Evolutionary conservation across 805 yeast species (phyloP), one percentile per base, ranked within the genome.

Genomic region (Clavispora fructus): DNA sequence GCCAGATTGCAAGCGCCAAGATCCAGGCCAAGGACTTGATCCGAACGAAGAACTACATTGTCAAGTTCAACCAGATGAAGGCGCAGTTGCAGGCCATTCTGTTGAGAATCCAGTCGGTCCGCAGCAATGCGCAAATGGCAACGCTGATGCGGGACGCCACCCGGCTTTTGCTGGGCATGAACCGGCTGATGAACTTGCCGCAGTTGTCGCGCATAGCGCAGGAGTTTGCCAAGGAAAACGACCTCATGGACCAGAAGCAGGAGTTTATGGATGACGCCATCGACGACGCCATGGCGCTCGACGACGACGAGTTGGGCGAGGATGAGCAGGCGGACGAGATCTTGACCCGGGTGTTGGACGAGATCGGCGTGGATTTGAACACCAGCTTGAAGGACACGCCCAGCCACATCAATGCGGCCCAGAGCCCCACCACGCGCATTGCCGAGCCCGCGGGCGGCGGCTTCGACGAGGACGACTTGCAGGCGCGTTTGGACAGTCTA

Each of bases 221-320:
- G 86, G 98, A 94, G 58, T 94, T 94, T 65, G 96, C 94, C 59
- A 82, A 80, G 58, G 96, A 92, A 60, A 88, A 87, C 65, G 99
- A 95, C 62, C 71, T 95, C 57, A 94, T 94, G 98, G 97, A 92
- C 65, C 99, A 94, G 69, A 84, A 96, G 60, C 98, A 95, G 65
- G 99, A 95, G 64, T 88, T 95, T 80, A 94, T 94, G 86, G 99
- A 94, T 62, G 99, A 94, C 62, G 95, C 97, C 16, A 85, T 94
- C 57, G 99, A 94, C 62, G 97, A 92, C 63, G 87, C 94, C 16
- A 89, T 94, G 94, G 96, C 85, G 44, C 89, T 84, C 58, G 97
- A 88, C 58, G 72, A 67, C 47, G 65, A 60, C 32, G 81, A 87
- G 47, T 86, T 83, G 54, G 89, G 79, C 23, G 95, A 87, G 50